Percentiles rank a stretch among this genome's conserved stretches.
Evolutionary conservation across 179 eudicot species (phyloP).

Genomic region (Pouteria campechiana): DNA sequence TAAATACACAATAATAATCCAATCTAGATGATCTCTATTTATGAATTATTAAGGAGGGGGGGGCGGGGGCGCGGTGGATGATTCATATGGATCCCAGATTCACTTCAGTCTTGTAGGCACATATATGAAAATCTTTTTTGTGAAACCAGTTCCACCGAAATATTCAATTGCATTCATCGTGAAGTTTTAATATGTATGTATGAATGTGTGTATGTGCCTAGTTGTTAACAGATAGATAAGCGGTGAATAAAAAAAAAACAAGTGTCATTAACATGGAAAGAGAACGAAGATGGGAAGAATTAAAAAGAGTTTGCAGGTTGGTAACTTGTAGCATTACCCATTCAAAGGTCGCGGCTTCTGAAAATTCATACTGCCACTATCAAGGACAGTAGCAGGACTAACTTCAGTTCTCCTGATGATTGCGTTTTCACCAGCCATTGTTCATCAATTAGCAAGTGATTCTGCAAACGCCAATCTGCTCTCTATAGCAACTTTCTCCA

Average conservation of each 20-base stretch:
- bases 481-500: conserved; percentile 31
- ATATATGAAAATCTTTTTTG: too few relatives aligned
- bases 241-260: background rate
- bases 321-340: conserved; percentile 65
- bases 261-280: background rate
- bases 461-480: conserved; percentile 37
- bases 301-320: background rate
- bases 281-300: background rate
- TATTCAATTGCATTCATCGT: background rate
- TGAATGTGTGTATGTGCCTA: background rate
- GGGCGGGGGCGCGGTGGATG: too few relatives aligned
- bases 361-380: conserved; percentile 22
- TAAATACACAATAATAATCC: too few relatives aligned
- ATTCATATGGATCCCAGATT: too few relatives aligned
- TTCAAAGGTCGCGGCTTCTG: conserved; percentile 53
- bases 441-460: conserved; percentile 21
- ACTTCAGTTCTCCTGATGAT: too few relatives aligned
- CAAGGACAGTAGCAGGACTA: conserved; percentile 22
- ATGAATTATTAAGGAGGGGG: too few relatives aligned
- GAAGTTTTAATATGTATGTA: background rate
- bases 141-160: too few relatives aligned
- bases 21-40: too few relatives aligned
- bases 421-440: conserved; percentile 60
- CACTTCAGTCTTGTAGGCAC: too few relatives aligned
- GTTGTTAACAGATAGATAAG: background rate